Base-by-base conservation (phyloP, 2,329 filamentous ascomycete genomes). In the Hymenoscyphus fraxineus region DNA sequence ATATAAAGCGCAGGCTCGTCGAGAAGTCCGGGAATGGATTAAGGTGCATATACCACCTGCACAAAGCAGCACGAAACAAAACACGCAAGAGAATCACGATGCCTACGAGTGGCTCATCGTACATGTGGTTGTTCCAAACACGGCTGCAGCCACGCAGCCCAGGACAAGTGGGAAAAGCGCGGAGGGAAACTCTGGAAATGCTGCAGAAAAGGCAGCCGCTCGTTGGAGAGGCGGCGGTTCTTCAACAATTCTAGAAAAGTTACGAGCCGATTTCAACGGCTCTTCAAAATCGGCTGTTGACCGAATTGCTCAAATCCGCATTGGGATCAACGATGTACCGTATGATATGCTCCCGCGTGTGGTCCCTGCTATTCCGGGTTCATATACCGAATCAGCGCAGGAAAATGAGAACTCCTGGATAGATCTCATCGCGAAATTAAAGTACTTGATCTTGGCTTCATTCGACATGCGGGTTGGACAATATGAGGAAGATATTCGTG, bases 401-500 rank as follows among this genome's bases (percentile, higher is more conserved):
- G 95, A 98, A 72, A 85, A 90, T 54, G 88, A 93, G 70, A 87
- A 86, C 69, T 91, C 93, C 2, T 96, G 95, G 88, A 82, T 85
- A 38, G 93, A 98, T 72, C 78, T 98, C 27, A 85, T 98, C 55
- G 81, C 86, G 62, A 97, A 96, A 76, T 84, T 98, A 72, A 97
- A 97, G 79, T 87, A 85, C 60, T 82, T 93, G 32, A 97, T 99
- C 60, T 80, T 99, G 32, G 85, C 86, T 6, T 96, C 93, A 1
- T 99, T 99, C 74, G 94, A 98, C 78, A 83, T 88, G 70, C 87
- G 95, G 9, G 95, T 99, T 1, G 88, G 86, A 22, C 94, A 98
- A 73, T 99, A 99, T 76, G 95, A 99, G 77, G 93, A 97, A 65
- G 95, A 99, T 71, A 97, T 99, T 70, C 90, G 92, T 67, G 95